Evolutionary conservation across 306 rosid species (phyloP).

Genomic region (Erythrophleum fordii): DNA sequence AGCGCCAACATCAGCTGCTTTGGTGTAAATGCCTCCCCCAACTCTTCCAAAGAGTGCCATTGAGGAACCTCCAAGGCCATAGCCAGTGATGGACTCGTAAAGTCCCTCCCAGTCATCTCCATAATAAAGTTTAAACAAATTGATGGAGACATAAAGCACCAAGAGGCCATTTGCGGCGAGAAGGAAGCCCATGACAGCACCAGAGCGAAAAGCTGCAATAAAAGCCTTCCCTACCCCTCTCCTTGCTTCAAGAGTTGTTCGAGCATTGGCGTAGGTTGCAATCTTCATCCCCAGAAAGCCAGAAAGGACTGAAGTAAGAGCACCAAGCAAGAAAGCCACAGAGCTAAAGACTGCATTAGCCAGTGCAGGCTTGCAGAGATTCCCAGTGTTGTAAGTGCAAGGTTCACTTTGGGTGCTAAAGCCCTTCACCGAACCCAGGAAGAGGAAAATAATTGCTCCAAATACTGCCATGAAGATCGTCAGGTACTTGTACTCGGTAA

Average conservation of each 20-base stretch:
- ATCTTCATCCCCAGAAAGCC: conserved; percentile 79
- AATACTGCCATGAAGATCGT: conserved; percentile 61
- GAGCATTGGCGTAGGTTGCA: conserved; percentile 76
- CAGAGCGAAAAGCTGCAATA: conserved; percentile 61
- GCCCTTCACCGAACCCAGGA: conserved; percentile 78
- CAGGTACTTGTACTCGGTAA: conserved; percentile 64
- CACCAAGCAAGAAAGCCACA: conserved; percentile 71
- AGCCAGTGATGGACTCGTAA: conserved; percentile 73
- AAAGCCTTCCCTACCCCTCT: conserved; percentile 70
- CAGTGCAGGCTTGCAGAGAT: conserved; percentile 70
- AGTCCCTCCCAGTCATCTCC: conserved; percentile 85
- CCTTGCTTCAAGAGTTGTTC: conserved; percentile 70
- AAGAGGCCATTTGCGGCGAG: conserved; percentile 75
- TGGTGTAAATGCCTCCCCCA: conserved; percentile 80
- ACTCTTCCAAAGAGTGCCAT: conserved; percentile 85
- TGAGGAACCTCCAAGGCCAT: conserved; percentile 80
- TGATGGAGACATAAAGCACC: conserved; percentile 58
- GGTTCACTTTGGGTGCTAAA: conserved; percentile 70
- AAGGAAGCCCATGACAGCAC: conserved; percentile 77
- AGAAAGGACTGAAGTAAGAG: conserved; percentile 63
- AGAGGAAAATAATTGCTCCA: conserved; percentile 58
- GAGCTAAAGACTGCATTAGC: conserved; percentile 68
- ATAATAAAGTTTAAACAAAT: conserved; percentile 67
- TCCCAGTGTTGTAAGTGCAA: conserved; percentile 65
- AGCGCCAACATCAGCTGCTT: conserved; percentile 90